Evolutionary conservation across 2,329 filamentous ascomycete species (phyloP).

Genomic region (Teratosphaeria gauchensis): DNA sequence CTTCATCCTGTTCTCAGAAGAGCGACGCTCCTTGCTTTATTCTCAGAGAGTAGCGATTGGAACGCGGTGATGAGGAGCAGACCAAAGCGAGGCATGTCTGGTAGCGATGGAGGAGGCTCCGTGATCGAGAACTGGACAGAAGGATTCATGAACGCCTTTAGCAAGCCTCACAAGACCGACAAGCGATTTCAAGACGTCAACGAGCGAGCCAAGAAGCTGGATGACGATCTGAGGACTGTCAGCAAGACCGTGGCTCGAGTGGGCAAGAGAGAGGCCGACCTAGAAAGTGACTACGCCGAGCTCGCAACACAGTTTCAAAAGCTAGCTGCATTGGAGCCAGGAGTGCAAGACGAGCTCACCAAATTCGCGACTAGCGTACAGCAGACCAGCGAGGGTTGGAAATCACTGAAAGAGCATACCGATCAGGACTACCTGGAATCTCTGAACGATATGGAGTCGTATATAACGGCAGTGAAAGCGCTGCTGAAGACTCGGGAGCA

Average conservation of each 20-base stretch:
- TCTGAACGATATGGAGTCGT: conserved; percentile 90
- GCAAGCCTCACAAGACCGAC: conserved; percentile 91
- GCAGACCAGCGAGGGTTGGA: conserved; percentile 69
- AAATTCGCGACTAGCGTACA: conserved; percentile 81
- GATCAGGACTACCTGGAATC: conserved; percentile 93
- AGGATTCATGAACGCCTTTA: conserved; percentile 93
- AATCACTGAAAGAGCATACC: conserved; percentile 75
- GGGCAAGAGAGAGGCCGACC: conserved; percentile 73
- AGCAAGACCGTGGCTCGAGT: conserved; percentile 94
- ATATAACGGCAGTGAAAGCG: conserved; percentile 75
- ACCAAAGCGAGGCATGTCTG: conserved; percentile 49
- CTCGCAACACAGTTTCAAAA: conserved; percentile 92
- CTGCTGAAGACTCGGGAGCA: conserved; percentile 90
- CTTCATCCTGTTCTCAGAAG: conserved; percentile 83
- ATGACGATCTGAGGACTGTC: conserved; percentile 84
- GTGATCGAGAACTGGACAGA: conserved; percentile 95
- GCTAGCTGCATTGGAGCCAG: conserved; percentile 79
- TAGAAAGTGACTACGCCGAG: conserved; percentile 81
- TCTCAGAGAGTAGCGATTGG: conserved; percentile 91
- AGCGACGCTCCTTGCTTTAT: conserved; percentile 71
- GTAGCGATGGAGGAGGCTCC: conserved; percentile 45
- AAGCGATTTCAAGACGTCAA: conserved; percentile 88
- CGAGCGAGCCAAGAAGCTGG: conserved; percentile 85
- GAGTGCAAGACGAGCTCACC: conserved; percentile 70
- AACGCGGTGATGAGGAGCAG: conserved; percentile 87